A percentile compares a stretch with the other conserved stretches of the same genome.
Evolutionary conservation across 202 grass and related monocot genomes (phyloP).

Genomic region (Sporobolus alterniflorus): DNA sequence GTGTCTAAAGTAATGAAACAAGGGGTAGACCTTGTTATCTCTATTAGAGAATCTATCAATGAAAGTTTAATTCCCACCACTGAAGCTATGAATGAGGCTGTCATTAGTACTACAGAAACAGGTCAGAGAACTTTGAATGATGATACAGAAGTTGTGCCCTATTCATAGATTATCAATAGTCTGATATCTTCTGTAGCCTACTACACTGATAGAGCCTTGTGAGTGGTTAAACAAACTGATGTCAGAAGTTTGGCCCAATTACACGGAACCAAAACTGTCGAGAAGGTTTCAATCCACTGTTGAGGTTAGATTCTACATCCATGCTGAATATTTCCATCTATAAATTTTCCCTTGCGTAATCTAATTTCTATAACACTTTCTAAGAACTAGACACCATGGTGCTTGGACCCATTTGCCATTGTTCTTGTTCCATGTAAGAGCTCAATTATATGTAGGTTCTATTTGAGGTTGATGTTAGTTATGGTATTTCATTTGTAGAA

Average conservation of each 20-base stretch:
- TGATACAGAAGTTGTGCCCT: slow-evolving; percentile 8
- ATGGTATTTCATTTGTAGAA: not conserved
- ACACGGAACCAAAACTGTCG: slow-evolving; percentile 93
- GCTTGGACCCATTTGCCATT: not conserved
- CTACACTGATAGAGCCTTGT: slow-evolving; percentile 87
- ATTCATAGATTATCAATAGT: not conserved
- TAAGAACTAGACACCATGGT: not conserved
- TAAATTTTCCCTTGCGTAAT: not conserved
- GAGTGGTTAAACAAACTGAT: slow-evolving; percentile 93
- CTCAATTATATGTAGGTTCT: not conserved
- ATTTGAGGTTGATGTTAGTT: not conserved
- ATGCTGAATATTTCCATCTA: slow-evolving; percentile 1
- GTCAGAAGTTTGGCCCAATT: slow-evolving; percentile 95
- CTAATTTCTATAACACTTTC: slow-evolving; percentile 19
- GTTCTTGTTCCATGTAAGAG: slow-evolving; percentile 26
- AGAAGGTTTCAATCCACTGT: slow-evolving; percentile 79
- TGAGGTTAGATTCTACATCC: slow-evolving; percentile 64
- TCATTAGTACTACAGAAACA: not conserved
- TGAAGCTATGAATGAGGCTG: slow-evolving; percentile 19
- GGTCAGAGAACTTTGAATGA: not conserved
- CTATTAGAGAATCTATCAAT: slow-evolving; percentile 13
- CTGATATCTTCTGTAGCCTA: slow-evolving; percentile 50
- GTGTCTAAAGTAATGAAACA: slow-evolving; percentile 11
- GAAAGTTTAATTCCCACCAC: slow-evolving; percentile 11
- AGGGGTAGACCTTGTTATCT: slow-evolving; percentile 14